These are phyloP conservation scores for Tanacetum coccineum DNA, from an alignment of 129 eudicot species.

Conservation along the genomic window DNA sequence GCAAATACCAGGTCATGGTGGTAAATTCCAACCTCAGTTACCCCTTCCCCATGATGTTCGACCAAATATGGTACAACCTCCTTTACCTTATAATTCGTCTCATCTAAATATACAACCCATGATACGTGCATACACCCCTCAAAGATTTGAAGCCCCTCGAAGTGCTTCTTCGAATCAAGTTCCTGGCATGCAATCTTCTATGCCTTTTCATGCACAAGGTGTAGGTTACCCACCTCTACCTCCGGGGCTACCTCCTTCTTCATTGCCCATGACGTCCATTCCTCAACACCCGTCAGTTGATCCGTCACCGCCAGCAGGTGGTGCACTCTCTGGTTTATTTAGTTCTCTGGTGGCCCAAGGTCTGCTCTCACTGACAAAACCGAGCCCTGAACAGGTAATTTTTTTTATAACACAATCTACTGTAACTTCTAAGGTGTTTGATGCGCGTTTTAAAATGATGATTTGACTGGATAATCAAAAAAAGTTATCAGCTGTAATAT, in stretches of 20 bases:
- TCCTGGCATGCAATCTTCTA: slow-evolving; percentile 38
- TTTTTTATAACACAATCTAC: neutral
- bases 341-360: slow-evolving; percentile 84
- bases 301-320: slow-evolving; percentile 47
- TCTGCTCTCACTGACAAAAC: slow-evolving; percentile 56
- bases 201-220: slow-evolving; percentile 44
- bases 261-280: neutral
- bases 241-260: slow-evolving; percentile 44
- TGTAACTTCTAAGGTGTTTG: neutral
- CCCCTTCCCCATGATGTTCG: slow-evolving; percentile 42
- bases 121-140: slow-evolving; percentile 50
- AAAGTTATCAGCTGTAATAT: too few species aligned
- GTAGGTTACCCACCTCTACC: slow-evolving; percentile 46
- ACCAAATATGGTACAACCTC: slow-evolving; percentile 37
- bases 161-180: slow-evolving; percentile 27
- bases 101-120: slow-evolving; percentile 20
- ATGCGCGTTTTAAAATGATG: too few species aligned
- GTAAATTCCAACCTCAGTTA: slow-evolving; percentile 37
- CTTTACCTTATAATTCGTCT: slow-evolving; percentile 25
- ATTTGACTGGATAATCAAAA: too few species aligned
- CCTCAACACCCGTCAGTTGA: slow-evolving; percentile 38
- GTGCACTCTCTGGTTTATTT: slow-evolving; percentile 56
- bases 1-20: slow-evolving; percentile 33
- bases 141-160: slow-evolving; percentile 33
- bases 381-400: slow-evolving; percentile 57